Base-by-base conservation (phyloP, 345 rosid genomes). In the Microcos paniculata region DNA sequence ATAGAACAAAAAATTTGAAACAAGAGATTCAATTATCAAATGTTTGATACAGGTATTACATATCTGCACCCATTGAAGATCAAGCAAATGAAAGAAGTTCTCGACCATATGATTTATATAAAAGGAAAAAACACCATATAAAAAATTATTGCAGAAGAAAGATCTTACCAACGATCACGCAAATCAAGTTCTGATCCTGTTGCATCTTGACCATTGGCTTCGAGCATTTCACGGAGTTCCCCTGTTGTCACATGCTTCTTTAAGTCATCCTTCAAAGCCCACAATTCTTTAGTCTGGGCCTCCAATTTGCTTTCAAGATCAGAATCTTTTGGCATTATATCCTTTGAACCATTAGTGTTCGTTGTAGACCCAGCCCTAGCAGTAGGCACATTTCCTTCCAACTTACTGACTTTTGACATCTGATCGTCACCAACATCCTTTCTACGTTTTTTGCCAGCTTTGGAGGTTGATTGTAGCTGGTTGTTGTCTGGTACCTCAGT, bases 121-220 rank as follows among this genome's bases (percentile, higher is more conserved):
- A 30, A 49, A 30, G 18, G 43, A 7, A 35, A 16, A 62, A 48
- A 28, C 24, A 30, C 43, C 48, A 69, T 10, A 26, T 49, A 40
- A 51, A 51, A 56, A 49, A 18, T 7, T 18, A 10, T 45, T n/a
- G 46, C 52, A 28, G 55, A 30, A n/a, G 35, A 73, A 66, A 8
- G 73, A 42, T 42, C 74, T 82, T 88, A 96, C 99, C 99, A 96
- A 31, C 81, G 84, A 72, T 93, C 99, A 6, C 96, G 90, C 81
- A 96, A 82, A 83, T 88, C 95, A 81, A 93, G 90, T 81, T 96
- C 98, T 63, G 98, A 84, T 83, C 98, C 97, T 78, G 90, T 74
- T 57, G 94, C 79, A 79, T 90, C 92, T 81, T 96, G 98, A 79
- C 62, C 85, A 82, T 93, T 93, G 72, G 74, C 77, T 68, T 86